Conservation (phyloP, 108 stramenopile genomes). For the Fistulifera solaris region DNA sequence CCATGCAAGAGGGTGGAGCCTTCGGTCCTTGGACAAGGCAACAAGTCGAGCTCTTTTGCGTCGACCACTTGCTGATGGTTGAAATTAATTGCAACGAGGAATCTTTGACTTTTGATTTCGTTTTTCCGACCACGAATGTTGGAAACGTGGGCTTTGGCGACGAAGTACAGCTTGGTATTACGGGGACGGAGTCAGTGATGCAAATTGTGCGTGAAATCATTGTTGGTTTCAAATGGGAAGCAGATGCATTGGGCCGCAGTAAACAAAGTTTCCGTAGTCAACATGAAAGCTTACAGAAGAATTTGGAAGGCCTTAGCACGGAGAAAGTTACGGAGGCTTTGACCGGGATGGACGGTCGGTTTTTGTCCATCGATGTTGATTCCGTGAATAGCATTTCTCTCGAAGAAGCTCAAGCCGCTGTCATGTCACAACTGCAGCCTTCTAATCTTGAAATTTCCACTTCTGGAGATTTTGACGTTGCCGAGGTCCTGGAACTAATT, state of each 20-base stretch:
- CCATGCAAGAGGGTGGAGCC: slow-evolving; percentile 98
- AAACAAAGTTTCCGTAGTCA: slow-evolving; percentile 82
- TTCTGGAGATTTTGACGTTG: slow-evolving; percentile 92
- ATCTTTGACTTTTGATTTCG: slow-evolving; percentile 84
- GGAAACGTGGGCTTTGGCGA: slow-evolving; percentile 82
- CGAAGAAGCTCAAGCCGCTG: slow-evolving; percentile 79
- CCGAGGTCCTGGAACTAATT: slow-evolving; percentile 84
- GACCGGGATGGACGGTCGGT: slow-evolving; percentile 61
- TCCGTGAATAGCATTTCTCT: slow-evolving; percentile 76
- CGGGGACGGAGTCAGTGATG: slow-evolving; percentile 89
- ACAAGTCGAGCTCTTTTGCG: slow-evolving; percentile 97
- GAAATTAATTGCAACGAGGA: slow-evolving; percentile 95
- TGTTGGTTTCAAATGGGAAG: slow-evolving; percentile 91
- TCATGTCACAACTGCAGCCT: slow-evolving; percentile 86
- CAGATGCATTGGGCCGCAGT: slow-evolving; percentile 89
- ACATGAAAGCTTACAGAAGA: slow-evolving; percentile 81
- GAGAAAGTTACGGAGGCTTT: slow-evolving; percentile 78
- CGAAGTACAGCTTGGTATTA: slow-evolving; percentile 71
- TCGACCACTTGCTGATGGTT: slow-evolving; percentile 96
- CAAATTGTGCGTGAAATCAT: slow-evolving; percentile 91
- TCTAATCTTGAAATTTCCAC: slow-evolving; percentile 84
- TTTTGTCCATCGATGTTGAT: slow-evolving; percentile 83
- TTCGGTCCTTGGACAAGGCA: slow-evolving; percentile 91
- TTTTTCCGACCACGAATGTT: slow-evolving; percentile 91
- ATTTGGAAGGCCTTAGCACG: slow-evolving; percentile 74